Evolutionary conservation across 495 filamentous ascomycete genomes (phyloP).

Genomic region (Aspergillus nanangensis): DNA sequence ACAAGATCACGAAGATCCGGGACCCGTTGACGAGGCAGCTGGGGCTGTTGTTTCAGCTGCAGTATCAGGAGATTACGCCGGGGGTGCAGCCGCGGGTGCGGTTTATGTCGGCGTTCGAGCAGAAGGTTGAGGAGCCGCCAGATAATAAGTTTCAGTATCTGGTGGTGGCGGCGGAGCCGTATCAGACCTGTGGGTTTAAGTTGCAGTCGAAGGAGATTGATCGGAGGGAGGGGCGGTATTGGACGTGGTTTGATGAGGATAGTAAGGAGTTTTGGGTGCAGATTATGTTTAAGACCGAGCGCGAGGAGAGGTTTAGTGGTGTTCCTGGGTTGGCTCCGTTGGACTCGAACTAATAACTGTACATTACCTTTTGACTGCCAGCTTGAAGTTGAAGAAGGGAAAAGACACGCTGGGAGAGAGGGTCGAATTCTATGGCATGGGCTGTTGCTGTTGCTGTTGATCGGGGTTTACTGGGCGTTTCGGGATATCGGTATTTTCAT

Average conservation of each 20-base stretch:
- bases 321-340: constrained; percentile 83
- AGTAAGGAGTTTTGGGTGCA: constrained; percentile 99
- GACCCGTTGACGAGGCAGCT: constrained; percentile 88
- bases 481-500: background rate
- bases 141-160: constrained; percentile 94
- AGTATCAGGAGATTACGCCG: constrained; percentile 85
- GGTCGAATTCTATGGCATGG: constrained; percentile 5
- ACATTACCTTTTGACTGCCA: too few relatives aligned
- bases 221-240: constrained; percentile 78
- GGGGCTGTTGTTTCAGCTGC: constrained; percentile 89
- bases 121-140: constrained; percentile 91
- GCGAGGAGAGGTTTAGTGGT: constrained; percentile 91
- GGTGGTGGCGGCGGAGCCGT: constrained; percentile 92
- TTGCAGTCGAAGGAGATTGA: constrained; percentile 93
- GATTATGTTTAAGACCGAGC: constrained; percentile 97
- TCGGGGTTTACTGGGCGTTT: constrained; percentile 8
- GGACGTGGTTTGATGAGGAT: constrained; percentile 94
- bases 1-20: constrained; percentile 94
- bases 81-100: constrained; percentile 76
- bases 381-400: too few relatives aligned
- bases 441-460: constrained; percentile 2
- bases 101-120: constrained; percentile 97
- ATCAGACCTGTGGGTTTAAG: constrained; percentile 96
- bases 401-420: too few relatives aligned
- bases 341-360: constrained; percentile 16